These are phyloP conservation scores for Hansenula anomala DNA, from an alignment of 1,139 yeast genomes.

Conservation along the genomic window DNA sequence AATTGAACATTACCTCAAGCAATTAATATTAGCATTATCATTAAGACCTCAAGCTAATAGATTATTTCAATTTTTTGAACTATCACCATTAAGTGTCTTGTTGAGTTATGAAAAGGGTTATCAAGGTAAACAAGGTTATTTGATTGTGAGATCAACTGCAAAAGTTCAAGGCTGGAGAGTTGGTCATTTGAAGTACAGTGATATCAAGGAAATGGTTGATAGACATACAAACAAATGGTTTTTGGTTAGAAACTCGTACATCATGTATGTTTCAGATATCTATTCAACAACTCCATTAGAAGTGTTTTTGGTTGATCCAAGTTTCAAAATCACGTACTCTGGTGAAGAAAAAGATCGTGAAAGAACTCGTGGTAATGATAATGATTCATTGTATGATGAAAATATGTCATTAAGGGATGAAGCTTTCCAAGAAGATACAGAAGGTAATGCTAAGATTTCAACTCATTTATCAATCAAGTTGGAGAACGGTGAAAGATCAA, in stretches of 20 bases:
- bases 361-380: slow-evolving; percentile 21
- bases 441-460: slow-evolving; percentile 25
- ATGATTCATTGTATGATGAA: slow-evolving; percentile 30
- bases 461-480: slow-evolving; percentile 56
- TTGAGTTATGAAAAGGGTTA: slow-evolving; percentile 78
- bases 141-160: slow-evolving; percentile 78
- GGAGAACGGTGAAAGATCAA: slow-evolving; percentile 72
- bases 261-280: slow-evolving; percentile 81
- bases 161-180: slow-evolving; percentile 94
- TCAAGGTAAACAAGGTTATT: slow-evolving; percentile 85
- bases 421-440: slow-evolving; percentile 15
- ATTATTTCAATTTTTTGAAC: slow-evolving; percentile 79
- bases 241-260: slow-evolving; percentile 75
- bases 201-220: slow-evolving; percentile 77
- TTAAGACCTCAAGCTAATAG: slow-evolving; percentile 79
- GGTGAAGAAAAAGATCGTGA: slow-evolving; percentile 29
- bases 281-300: slow-evolving; percentile 86
- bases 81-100: slow-evolving; percentile 83
- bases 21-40: slow-evolving; percentile 52
- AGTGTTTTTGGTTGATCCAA: slow-evolving; percentile 77
- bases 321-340: slow-evolving; percentile 52
- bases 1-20: slow-evolving; percentile 60
- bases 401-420: slow-evolving; percentile 21
- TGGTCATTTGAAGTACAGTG: slow-evolving; percentile 78
- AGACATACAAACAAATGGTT: slow-evolving; percentile 94